These are phyloP conservation scores for Jamesozyma gamospora DNA, from an alignment of 805 yeast genomes.

Conservation along the genomic window DNA sequence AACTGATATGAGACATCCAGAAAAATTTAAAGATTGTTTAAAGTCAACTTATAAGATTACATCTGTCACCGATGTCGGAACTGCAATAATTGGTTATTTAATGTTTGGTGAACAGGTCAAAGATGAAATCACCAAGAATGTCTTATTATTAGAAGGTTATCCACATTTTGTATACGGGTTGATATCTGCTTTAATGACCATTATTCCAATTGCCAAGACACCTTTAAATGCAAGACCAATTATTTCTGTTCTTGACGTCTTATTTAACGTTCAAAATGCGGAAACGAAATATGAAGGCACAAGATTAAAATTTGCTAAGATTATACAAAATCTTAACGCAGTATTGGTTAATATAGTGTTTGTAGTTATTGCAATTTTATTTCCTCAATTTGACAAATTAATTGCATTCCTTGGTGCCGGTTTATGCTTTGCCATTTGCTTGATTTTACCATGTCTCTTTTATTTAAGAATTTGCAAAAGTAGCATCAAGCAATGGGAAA, in stretches of 20 bases:
- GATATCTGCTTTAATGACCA: constrained; percentile 61
- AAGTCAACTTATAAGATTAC: constrained; percentile 52
- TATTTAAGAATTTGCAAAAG: constrained; percentile 48
- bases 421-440: constrained; percentile 68
- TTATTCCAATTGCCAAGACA: constrained; percentile 74
- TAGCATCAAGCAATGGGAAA: constrained; percentile 35
- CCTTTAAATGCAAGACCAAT: constrained; percentile 81
- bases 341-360: constrained; percentile 45
- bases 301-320: constrained; percentile 14
- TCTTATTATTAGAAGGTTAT: constrained; percentile 56
- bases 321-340: constrained; percentile 24
- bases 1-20: constrained; percentile 62
- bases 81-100: constrained; percentile 58
- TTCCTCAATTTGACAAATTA: constrained; percentile 73
- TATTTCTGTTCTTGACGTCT: constrained; percentile 53
- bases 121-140: constrained; percentile 71
- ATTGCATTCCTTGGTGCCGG: constrained; percentile 77
- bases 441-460: constrained; percentile 67
- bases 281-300: constrained; percentile 13
- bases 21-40: constrained; percentile 44
- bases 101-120: constrained; percentile 68
- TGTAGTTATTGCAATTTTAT: constrained; percentile 48
- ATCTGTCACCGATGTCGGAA: constrained; percentile 47
- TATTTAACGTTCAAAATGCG: constrained; percentile 30
- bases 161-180: constrained; percentile 51